Base-by-base conservation (phyloP, 176 grass and related monocot species). In the Otatea glauca region DNA sequence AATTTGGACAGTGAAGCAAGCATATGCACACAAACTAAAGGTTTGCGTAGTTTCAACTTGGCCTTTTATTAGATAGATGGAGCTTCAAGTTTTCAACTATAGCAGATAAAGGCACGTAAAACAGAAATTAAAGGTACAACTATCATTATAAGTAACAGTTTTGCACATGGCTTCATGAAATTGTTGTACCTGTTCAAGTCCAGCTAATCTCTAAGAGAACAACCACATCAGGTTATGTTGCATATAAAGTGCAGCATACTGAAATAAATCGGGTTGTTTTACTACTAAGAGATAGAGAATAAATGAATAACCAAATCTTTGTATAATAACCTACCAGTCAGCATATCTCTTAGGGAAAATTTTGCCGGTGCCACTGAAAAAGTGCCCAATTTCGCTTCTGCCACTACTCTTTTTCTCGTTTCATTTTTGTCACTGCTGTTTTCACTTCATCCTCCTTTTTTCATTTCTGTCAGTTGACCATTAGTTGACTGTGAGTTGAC, bases 1-100 rank as follows among this genome's bases (percentile, higher is more conserved):
- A n/a, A 77, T 76, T 75, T 62, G 39, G 45, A 38, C 15, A 16
- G 45, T 53, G 44, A 16, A 80, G 25, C 25, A 80, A 67, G 45
- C 10, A 8, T 67, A 38, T 47, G 3, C 29, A 66, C 29, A 66
- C 27, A 80, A 65, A 50, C 1, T 65, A 67, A 50, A 38, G 12
- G 7, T 37, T 67, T 38, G 32, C 64, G 6, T 15, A 21, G 10
- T 63, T 53, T 39, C 12, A 78, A 45, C 13, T 15, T 39, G 8
- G 12, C 38, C 13, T 4, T 14, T 35, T 48, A 48, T 61, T 48
- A 37, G 37, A 55, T 48, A 37, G 37, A 55, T 70, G 68, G 6
- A 50, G 35, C 20, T 79, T 23, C 18, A 21, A 25, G 9, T 24
- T 24, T 60, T 60, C 47, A 80, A 55, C 34, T 23, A n/a, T 53